Base-by-base conservation (phyloP, 345 rosid genomes). In the Cardiospermum halicacabum region DNA sequence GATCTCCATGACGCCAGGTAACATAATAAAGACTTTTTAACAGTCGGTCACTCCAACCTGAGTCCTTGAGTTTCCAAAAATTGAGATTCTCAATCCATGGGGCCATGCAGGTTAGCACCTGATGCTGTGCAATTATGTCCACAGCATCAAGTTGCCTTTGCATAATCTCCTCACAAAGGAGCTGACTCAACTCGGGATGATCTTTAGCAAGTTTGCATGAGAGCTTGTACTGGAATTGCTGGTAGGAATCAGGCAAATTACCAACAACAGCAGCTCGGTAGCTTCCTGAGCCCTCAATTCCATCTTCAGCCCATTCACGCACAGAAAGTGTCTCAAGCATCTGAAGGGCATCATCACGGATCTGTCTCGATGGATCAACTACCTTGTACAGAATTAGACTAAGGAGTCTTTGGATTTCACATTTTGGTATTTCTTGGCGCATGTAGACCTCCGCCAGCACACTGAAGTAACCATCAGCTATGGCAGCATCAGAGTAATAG, bases 21-120 rank as follows among this genome's bases (percentile, higher is more conserved):
- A 94, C 99, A 62, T 94, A 94, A 75, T 94, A 94, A 71, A 94
- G 97, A 75, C 97, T 91, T 84, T 94, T 94, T 47, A 94, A 71
- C 78, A 89, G 77, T 74, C 99, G 84, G 64, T 91, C 97, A 80
- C 96, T 85, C 99, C 99, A 94, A 70, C 97, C 97, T 0, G 99
- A 89, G 70, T 94, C 99, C 85, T 89, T 94, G 65, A 91, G 96
- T 82, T 89, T 94, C 97, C 97, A 94, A 78, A 94, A 89, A 74
- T 94, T 88, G 58, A 94, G 96, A 60, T 94, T 94, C 78, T 94
- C 99, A 77, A 94, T 94, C 97, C 99, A 94, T 25, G 99, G 99
- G 77, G 99, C 99, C 99, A 94, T 89, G 75, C 99, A 94, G 7
- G 99, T 94, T 74, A 94, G 80, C 66, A 91, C 99, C 85, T 94